Evolutionary conservation across 2,329 filamentous ascomycete species (phyloP).

Genomic region (Malbranchea zuffiana): DNA sequence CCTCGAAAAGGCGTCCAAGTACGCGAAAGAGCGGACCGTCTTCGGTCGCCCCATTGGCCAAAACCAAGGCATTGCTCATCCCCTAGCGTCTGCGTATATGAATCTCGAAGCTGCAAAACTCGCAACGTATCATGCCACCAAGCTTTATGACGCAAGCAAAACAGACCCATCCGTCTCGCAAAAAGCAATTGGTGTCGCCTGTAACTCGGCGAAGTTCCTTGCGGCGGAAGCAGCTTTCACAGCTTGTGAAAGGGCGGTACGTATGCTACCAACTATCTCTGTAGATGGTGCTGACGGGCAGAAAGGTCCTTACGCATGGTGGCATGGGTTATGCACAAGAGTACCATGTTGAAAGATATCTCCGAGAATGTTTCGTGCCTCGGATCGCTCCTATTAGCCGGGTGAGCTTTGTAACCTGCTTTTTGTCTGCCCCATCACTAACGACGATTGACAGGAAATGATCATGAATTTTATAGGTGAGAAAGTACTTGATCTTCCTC

Average conservation of each 20-base stretch:
- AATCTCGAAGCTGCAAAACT: constrained; percentile 50
- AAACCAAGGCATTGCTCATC: constrained; percentile 51
- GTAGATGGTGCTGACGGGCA: neutral
- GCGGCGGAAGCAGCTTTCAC: constrained; percentile 51
- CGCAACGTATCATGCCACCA: constrained; percentile 49
- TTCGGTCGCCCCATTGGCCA: constrained; percentile 48
- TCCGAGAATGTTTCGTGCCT: constrained; percentile 49
- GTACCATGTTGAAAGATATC: constrained; percentile 51
- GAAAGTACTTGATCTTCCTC: constrained; percentile 33
- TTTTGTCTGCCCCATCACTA: no score
- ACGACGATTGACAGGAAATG: constrained; percentile 38
- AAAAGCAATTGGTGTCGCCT: constrained; percentile 44
- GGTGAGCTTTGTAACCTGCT: constrained; percentile 29
- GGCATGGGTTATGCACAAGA: constrained; percentile 55
- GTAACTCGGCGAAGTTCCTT: constrained; percentile 47
- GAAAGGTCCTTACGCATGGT: constrained; percentile 31
- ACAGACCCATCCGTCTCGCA: constrained; percentile 43
- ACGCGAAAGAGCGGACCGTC: constrained; percentile 41
- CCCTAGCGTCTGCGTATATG: constrained; percentile 50
- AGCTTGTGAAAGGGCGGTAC: constrained; percentile 46
- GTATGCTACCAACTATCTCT: neutral
- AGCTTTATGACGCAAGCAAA: constrained; percentile 46
- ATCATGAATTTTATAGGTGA: constrained; percentile 37
- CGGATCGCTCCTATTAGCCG: constrained; percentile 49
- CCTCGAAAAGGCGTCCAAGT: constrained; percentile 33